Conservation (phyloP, 2,329 filamentous ascomycete genomes). For the Microcera coccophila region DNA sequence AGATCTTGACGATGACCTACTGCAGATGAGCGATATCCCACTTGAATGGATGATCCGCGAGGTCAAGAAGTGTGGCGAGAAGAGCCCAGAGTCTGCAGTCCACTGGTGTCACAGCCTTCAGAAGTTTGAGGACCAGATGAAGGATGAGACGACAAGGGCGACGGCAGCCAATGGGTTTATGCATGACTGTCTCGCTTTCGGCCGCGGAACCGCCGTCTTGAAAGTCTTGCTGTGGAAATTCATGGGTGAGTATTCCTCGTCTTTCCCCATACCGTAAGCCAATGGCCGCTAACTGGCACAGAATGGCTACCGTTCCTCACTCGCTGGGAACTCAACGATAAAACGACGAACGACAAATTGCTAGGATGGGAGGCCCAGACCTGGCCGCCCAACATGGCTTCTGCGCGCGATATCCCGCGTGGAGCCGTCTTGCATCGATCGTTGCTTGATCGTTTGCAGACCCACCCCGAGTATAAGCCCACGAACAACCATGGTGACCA, state of each 20-base stretch:
- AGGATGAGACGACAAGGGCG: slow-evolving; percentile 21
- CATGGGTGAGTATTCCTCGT: slow-evolving; percentile 36
- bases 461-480: neutral
- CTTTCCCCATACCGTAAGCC: neutral
- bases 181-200: slow-evolving; percentile 39
- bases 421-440: neutral
- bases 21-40: slow-evolving; percentile 48
- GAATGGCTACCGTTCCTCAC: neutral
- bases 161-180: slow-evolving; percentile 32
- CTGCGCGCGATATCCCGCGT: neutral
- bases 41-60: slow-evolving; percentile 53
- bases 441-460: neutral
- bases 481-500: neutral
- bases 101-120: slow-evolving; percentile 33
- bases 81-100: slow-evolving; percentile 29
- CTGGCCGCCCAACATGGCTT: neutral
- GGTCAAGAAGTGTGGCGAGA: slow-evolving; percentile 36
- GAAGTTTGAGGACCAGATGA: slow-evolving; percentile 32
- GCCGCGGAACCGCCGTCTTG: slow-evolving; percentile 36
- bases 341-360: neutral
- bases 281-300: neutral
- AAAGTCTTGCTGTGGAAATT: slow-evolving; percentile 41
- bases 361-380: neutral
- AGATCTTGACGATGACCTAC: slow-evolving; percentile 30
- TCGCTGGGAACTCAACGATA: neutral